Base-by-base conservation (phyloP, 179 eudicot genomes). In the Vitellaria paradoxa region DNA sequence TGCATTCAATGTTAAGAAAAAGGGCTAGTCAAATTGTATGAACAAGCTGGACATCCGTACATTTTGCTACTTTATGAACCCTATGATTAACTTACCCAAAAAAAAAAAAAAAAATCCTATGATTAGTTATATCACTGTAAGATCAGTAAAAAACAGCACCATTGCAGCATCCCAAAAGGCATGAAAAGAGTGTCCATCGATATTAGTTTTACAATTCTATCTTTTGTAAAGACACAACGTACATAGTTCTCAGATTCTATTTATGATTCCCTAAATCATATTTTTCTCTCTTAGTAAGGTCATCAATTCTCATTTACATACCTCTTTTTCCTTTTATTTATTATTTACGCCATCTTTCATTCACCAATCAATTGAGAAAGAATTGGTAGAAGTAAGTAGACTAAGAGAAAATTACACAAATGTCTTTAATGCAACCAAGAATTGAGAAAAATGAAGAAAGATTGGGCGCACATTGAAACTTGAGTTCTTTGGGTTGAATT, bases 401-500 rank as follows among this genome's bases (percentile, higher is more conserved):
- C 5, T 68, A 20, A 12, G 6, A 47, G 10, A 47, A 47, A 20
- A 68, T 47, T 10, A 47, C n/a, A n/a, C 72, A 10, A 7, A 12
- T 37, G 20, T 5, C 30, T 23, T 10, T 6, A n/a, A 46, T 21
- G 14, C 65, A 20, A 61, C 7, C 20, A 21, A 20, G 11, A 60
- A 56, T 20, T 2, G 57, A 70, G 20, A 75, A 42, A 66, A 72
- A 74, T 42, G 37, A n/a, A 76, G 42, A 67, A 60, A 52, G 42
- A 55, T 18, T 14, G 60, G 3, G 66, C 72, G 7, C 82, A 88
- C 96, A 82, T 74, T 80, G 85, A 68, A 91, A 91, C 70, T 72
- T 88, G 85, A 91, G 91, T 72, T 91, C 96, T 6, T 89, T 88
- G 15, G 96, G 96, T n/a, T 86, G 85, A 79, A 91, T 86, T 68